Conservation (phyloP, 352 stramenopile species). For the Globisporangium apiculatum region DNA sequence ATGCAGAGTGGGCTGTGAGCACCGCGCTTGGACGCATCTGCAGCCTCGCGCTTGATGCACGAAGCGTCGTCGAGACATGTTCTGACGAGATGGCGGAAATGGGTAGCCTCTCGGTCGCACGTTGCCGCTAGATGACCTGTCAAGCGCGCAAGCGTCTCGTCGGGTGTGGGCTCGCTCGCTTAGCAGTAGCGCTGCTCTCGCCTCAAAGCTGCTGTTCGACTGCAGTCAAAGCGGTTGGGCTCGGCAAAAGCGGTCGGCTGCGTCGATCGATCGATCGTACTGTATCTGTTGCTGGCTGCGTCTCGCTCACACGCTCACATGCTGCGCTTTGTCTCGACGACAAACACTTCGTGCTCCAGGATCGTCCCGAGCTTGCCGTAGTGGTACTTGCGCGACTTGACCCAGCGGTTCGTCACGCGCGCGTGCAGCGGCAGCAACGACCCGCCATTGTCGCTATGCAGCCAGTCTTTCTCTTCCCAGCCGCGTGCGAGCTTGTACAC, state of each 20-base stretch:
- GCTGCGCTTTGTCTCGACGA: slow-evolving; percentile 51
- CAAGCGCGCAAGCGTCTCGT: no score
- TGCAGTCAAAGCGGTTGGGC: not conserved
- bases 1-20: no score
- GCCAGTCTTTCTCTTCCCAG: slow-evolving; percentile 50
- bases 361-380: slow-evolving; percentile 68
- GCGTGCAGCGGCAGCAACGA: slow-evolving; percentile 37
- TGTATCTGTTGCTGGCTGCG: not conserved
- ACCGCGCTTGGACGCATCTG: no score
- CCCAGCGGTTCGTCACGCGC: slow-evolving; percentile 53
- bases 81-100: no score
- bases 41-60: no score
- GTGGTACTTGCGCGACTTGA: slow-evolving; percentile 52
- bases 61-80: no score
- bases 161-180: no score
- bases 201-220: not conserved
- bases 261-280: not conserved
- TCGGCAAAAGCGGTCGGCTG: not conserved
- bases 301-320: slow-evolving; percentile 17
- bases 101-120: no score
- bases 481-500: slow-evolving; percentile 71
- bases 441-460: slow-evolving; percentile 12
- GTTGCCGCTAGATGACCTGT: no score
- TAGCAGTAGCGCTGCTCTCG: no score
- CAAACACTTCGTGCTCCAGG: slow-evolving; percentile 58